A percentile compares a stretch with the other conserved stretches of the same genome.
Conservation (phyloP, 225 moss, liverwort and hornwort genomes). For the Climacium dendroides region DNA sequence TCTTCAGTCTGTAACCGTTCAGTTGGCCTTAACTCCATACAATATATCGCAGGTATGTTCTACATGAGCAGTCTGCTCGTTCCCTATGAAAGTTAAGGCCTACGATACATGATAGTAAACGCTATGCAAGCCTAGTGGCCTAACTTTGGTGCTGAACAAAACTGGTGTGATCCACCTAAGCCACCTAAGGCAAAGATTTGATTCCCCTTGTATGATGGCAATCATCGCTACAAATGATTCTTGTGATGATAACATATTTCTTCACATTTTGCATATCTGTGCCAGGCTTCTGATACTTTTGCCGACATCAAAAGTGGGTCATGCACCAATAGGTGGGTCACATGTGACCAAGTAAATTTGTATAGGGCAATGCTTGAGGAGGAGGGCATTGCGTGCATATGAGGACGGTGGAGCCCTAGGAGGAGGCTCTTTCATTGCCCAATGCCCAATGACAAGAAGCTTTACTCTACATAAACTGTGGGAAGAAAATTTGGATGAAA, state of each 20-base stretch:
- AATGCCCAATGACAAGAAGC: too few relatives aligned
- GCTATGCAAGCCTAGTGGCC: background rate
- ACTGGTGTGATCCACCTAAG: background rate
- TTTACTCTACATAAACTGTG: too few relatives aligned
- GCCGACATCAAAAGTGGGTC: background rate
- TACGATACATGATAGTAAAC: too few relatives aligned
- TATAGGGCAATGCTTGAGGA: too few relatives aligned
- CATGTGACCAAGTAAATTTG: too few relatives aligned
- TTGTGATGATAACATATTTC: background rate
- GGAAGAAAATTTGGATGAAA: too few relatives aligned
- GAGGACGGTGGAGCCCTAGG: too few relatives aligned
- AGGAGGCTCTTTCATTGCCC: too few relatives aligned
- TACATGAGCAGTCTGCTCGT: background rate
- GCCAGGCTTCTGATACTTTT: background rate
- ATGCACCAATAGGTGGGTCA: background rate
- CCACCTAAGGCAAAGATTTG: background rate
- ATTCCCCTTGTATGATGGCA: background rate
- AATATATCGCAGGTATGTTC: background rate
- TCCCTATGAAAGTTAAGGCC: background rate
- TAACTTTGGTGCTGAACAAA: background rate
- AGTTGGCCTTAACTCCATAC: background rate
- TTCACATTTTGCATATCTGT: background rate
- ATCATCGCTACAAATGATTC: background rate
- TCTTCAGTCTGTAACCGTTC: background rate
- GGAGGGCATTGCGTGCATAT: too few relatives aligned